A percentile compares a stretch with the other conserved stretches of the same genome.
Conservation (phyloP, 176 grass and related monocot species). For the Triticum dicoccoides region DNA sequence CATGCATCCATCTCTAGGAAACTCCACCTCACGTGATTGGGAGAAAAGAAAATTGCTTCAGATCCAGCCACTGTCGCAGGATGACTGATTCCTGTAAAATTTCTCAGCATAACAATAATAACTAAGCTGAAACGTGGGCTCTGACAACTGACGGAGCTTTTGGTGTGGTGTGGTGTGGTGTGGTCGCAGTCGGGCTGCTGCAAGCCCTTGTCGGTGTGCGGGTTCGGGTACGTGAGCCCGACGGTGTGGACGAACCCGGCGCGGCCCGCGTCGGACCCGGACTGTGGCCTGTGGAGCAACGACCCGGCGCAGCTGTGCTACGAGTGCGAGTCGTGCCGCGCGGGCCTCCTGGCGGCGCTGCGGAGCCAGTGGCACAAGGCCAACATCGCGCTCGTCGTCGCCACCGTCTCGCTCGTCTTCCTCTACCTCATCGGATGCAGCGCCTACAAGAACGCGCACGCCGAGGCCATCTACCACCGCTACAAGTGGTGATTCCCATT, state of each 20-base stretch:
- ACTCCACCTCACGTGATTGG: background rate
- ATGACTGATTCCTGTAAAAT: background rate
- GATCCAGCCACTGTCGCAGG: background rate
- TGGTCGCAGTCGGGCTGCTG: constrained; percentile 75
- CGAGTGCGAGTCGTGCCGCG: constrained; percentile 80
- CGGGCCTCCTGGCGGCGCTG: constrained; percentile 68
- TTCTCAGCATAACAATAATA: background rate
- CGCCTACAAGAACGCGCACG: constrained; percentile 92
- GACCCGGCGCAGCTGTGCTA: constrained; percentile 71
- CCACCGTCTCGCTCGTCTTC: constrained; percentile 71
- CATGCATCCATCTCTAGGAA: constrained; percentile 14
- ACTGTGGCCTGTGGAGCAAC: constrained; percentile 83
- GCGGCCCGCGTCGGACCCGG: constrained; percentile 38
- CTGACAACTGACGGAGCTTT: background rate
- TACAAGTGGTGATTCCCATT: constrained; percentile 54
- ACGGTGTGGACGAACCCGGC: constrained; percentile 74
- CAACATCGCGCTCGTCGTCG: constrained; percentile 76
- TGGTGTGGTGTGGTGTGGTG: background rate
- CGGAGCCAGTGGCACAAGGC: constrained; percentile 80
- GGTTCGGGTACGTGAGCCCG: constrained; percentile 74
- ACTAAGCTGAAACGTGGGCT: background rate
- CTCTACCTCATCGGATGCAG: constrained; percentile 91
- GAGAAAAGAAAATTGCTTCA: background rate
- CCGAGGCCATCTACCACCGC: constrained; percentile 67
- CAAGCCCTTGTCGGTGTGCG: constrained; percentile 76